Evolutionary conservation across 1,284 basidiomycete genomes (phyloP), one percentile per base, ranked within the genome.

Genomic region (Inonotus hispidus): DNA sequence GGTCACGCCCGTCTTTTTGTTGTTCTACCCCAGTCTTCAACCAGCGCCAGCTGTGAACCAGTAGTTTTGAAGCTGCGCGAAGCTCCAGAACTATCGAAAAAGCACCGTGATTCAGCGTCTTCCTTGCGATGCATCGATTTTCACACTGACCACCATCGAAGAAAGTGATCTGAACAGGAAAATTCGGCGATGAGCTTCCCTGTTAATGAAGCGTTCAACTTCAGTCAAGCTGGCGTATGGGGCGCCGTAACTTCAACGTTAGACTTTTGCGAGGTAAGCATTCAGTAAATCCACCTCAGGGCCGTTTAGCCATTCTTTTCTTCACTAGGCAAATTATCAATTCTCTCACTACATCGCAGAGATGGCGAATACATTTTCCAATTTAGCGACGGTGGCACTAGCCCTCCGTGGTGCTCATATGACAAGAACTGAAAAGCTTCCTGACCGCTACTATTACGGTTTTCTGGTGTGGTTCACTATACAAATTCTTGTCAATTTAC

Each of bases 301-400:
- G n/a, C n/a, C n/a, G n/a, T n/a, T n/a, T n/a, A n/a, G n/a, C n/a
- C n/a, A n/a, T n/a, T n/a, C n/a, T 37, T 29, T 43, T 16, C 32
- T 49, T 49, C 58, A 62, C 4, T 66, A 86, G 84, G 79, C 79
- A 43, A 88, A 88, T 68, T 85, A 88, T 70, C 84, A 87, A 71
- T 87, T 87, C 73, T 83, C 83, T 6, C 75, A 79, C 23, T 87
- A 87, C 66, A 76, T 88, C 56, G 85, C 85, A 27, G 86, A 88
- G 69, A 77, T 83, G 68, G 82, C 83, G 10, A 88, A 88, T 70
- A 77, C 82, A 0, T 75, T 85, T 61, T 87, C 85, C 14, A 88
- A 87, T 65, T 43, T 87, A 10, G 76, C 82, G 65, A 82, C 83
- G 0, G 72, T 88, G 16, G 69, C 60, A 1, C 69, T 87, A 19